Conservation (phyloP, 139 green algal species). For the Yamagishiella unicocca region DNA sequence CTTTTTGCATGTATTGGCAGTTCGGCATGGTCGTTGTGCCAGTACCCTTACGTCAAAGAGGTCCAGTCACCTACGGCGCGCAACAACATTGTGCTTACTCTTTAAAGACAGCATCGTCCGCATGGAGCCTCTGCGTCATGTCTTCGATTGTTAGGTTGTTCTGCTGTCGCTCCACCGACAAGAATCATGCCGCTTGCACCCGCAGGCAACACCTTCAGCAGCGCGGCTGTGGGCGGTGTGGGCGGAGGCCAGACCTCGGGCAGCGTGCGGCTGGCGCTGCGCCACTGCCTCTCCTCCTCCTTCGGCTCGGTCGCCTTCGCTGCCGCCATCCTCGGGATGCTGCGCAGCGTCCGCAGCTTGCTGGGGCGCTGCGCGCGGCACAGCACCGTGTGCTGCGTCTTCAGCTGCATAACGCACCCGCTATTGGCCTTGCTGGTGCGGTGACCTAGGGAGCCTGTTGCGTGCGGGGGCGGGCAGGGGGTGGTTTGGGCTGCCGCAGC, state of each 20-base stretch:
- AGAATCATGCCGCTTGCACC: neutral
- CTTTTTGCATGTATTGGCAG: no score
- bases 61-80: no score
- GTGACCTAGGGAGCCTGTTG: no score
- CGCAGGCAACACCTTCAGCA: neutral
- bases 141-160: no score
- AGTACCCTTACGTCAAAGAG: no score
- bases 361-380: neutral
- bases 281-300: conserved; percentile 4
- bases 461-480: no score
- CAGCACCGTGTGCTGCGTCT: conserved; percentile 33
- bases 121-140: neutral
- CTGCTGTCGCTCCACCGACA: no score
- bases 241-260: neutral
- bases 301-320: conserved; percentile 41
- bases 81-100: no score
- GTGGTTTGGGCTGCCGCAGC: no score
- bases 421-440: no score
- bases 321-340: neutral
- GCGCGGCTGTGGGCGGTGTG: neutral
- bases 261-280: conserved; percentile 24
- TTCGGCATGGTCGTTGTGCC: no score
- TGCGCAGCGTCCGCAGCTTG: neutral
- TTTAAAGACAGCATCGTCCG: no score
- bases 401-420: conserved; percentile 39